Evolutionary conservation across 768 basidiomycete species (phyloP), one percentile per base, ranked within the genome.

Genomic region (Strobilomyces confusus): DNA sequence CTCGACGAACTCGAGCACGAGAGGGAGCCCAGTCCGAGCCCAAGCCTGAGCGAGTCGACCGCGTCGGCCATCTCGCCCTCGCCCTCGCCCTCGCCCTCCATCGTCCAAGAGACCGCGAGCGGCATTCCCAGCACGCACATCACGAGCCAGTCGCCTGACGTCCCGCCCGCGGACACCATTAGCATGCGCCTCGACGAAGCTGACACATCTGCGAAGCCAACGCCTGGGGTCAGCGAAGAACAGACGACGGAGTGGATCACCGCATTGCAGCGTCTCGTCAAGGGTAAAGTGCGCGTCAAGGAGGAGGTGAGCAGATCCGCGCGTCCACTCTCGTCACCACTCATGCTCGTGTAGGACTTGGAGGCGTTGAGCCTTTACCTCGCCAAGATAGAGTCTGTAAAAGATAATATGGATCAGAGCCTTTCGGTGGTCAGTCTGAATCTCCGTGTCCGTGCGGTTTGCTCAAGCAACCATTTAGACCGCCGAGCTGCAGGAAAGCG

Each of bases 311-410:
- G 58, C 26, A 26, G 23, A 8, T 43, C 17, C 9, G 20, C 17
- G 8, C 33, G 2, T 37, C 25, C 6, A 13, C n/a, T 20, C 7
- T 38, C 17, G 3, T 48, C 30, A 30, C 12, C 1, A 8, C 52
- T 52, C 34, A 56, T 42, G 23, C 15, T 4, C n/a, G 23, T 42
- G 9, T 36, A 71, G 68, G 63, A 54, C 19, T 53, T 69, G 14
- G 62, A 69, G 25, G 43, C 46, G 12, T 32, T 71, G 49, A 69
- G 69, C 44, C 50, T 66, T 48, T 41, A 59, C 26, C 59, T 69
- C 22, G 67, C 67, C 4, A 63, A 71, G 48, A 64, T 69, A 44
- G 69, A 71, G 30, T 69, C 68, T 9, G 37, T 56, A 12, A 65
- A 58, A 36, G 56, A 47, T 5, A 29, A 22, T 17, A 44, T 63